Conservation (phyloP, 441 rosid genomes). For the Melastoma candidum region DNA sequence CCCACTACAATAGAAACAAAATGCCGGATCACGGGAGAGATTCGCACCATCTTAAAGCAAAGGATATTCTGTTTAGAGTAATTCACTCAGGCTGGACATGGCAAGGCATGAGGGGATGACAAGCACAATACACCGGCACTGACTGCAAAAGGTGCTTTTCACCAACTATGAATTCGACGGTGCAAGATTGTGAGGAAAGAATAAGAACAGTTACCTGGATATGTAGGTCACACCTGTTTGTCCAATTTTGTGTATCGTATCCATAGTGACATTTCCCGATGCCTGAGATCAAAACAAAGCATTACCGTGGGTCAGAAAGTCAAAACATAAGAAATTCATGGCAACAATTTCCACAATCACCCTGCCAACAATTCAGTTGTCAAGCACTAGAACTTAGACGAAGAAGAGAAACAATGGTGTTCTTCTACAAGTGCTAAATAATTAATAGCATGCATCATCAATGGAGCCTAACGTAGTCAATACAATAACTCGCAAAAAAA, state of each 20-base stretch:
- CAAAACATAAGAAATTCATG: too few relatives aligned
- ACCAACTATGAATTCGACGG: neutral
- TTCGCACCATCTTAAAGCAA: neutral
- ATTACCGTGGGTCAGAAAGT: too few relatives aligned
- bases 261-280: constrained; percentile 87
- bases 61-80: neutral
- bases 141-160: neutral
- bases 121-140: neutral
- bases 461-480: too few relatives aligned
- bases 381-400: too few relatives aligned
- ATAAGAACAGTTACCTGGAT: constrained; percentile 44
- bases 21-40: constrained; percentile 1
- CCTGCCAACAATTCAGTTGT: too few relatives aligned
- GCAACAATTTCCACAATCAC: too few relatives aligned
- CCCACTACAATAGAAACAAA: constrained; percentile 41
- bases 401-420: too few relatives aligned
- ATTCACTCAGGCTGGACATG: neutral
- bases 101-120: neutral
- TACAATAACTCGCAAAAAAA: too few relatives aligned
- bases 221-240: constrained; percentile 87
- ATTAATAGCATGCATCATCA: too few relatives aligned
- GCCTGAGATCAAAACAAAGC: constrained; percentile 33
- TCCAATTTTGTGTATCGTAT: constrained; percentile 84
- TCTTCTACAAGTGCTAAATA: too few relatives aligned
- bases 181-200: neutral